These are phyloP conservation scores for Chrysoporthe deuterocubensis DNA, from an alignment of 2,329 filamentous ascomycete genomes.

Conservation along the genomic window DNA sequence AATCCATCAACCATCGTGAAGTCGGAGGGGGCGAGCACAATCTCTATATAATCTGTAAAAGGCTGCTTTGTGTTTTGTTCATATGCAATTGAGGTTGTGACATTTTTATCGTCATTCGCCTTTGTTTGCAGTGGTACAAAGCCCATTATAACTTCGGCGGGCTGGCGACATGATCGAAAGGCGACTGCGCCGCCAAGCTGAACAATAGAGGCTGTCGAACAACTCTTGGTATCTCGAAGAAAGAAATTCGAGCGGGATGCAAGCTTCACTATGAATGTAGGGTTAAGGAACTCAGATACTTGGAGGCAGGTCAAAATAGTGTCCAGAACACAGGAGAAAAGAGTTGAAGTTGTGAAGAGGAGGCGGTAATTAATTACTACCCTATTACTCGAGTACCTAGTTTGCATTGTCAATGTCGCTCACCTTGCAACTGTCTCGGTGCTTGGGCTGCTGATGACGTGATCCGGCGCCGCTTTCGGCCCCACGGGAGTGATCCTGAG, in stretches of 20 bases:
- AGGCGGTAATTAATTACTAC: neutral
- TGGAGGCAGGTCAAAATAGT: neutral
- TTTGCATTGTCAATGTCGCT: neutral
- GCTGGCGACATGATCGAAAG: neutral
- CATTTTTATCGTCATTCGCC: neutral
- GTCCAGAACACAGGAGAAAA: neutral
- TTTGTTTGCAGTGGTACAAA: neutral
- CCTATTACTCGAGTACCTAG: neutral
- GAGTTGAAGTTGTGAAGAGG: neutral
- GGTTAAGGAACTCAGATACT: neutral
- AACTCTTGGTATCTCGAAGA: too few species aligned
- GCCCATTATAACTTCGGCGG: slow-evolving; percentile 3
- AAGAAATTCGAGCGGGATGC: neutral
- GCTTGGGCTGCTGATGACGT: slow-evolving; percentile 2
- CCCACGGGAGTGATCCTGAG: neutral
- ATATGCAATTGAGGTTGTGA: neutral
- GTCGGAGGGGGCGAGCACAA: neutral
- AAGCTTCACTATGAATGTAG: neutral
- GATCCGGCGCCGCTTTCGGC: slow-evolving; percentile 21
- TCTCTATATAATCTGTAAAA: neutral
- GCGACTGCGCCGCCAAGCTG: neutral
- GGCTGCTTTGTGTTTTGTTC: neutral
- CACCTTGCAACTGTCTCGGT: neutral
- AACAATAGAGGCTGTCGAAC: neutral
- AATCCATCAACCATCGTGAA: neutral